Evolutionary conservation across 345 rosid genomes (phyloP).

Genomic region (Eucalyptus marginata): DNA sequence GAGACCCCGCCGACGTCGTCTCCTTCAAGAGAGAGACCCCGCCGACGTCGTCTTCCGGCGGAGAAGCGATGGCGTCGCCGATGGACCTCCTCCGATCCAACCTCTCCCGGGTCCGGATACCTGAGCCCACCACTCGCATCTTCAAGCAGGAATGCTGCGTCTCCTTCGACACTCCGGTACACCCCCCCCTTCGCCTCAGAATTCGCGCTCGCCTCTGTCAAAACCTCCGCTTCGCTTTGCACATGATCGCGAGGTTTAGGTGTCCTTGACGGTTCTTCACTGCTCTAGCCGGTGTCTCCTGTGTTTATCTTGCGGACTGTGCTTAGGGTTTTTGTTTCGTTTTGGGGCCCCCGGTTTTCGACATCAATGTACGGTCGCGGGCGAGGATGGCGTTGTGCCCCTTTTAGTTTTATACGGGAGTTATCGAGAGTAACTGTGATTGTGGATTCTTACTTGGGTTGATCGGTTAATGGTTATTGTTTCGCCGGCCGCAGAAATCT

Average conservation of each 20-base stretch:
- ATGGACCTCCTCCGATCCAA: constrained; percentile 93
- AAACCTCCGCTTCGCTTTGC: background rate
- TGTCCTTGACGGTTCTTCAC: background rate
- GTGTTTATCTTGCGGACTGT: background rate
- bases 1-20: background rate
- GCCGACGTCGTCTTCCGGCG: background rate
- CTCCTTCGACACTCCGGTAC: constrained; percentile 91
- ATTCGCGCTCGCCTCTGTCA: background rate
- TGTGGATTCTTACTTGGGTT: background rate
- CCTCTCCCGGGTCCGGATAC: constrained; percentile 96
- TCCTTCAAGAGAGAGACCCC: background rate
- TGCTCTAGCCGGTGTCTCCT: background rate
- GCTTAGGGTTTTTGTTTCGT: background rate
- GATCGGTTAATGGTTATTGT: background rate
- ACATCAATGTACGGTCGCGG: background rate
- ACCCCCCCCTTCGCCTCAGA: background rate
- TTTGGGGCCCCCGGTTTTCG: background rate
- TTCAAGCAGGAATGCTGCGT: constrained; percentile 96
- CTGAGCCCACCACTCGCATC: constrained; percentile 95
- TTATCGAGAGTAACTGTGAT: background rate
- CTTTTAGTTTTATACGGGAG: background rate
- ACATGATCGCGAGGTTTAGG: background rate
- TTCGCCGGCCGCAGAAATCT: constrained; percentile 40
- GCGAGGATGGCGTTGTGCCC: background rate
- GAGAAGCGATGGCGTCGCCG: constrained; percentile 10